Evolutionary conservation across 1,139 yeast species (phyloP).

Genomic region (Yamadazyma jaroonii): DNA sequence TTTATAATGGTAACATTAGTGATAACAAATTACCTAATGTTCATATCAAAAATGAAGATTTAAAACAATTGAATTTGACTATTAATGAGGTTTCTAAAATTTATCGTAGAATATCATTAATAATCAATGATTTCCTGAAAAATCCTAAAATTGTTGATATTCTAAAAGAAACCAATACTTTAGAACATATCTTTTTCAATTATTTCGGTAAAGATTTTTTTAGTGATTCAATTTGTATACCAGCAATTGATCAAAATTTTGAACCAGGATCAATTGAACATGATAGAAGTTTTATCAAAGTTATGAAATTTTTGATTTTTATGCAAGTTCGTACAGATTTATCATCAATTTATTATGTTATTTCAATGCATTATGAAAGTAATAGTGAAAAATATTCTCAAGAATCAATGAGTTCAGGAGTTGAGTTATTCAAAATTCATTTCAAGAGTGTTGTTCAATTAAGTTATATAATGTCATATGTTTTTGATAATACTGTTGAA

Average conservation of each 20-base stretch:
- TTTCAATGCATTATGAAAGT: constrained; percentile 42
- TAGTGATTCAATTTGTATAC: constrained; percentile 37
- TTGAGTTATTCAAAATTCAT: constrained; percentile 44
- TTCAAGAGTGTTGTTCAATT: constrained; percentile 43
- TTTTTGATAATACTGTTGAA: constrained; percentile 42
- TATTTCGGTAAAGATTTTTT: constrained; percentile 46
- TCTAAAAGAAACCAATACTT: constrained; percentile 34
- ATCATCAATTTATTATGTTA: constrained; percentile 43
- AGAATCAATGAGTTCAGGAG: constrained; percentile 39
- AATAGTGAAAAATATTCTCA: constrained; percentile 27
- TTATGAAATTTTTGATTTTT: constrained; percentile 33
- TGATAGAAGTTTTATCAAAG: constrained; percentile 27
- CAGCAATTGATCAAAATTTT: constrained; percentile 20
- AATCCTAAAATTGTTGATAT: constrained; percentile 39
- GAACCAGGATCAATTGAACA: constrained; percentile 19
- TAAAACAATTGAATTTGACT: constrained; percentile 15
- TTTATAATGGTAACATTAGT: constrained; percentile 25
- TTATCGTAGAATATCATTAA: constrained; percentile 30
- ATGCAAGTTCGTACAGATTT: constrained; percentile 41
- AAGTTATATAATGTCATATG: constrained; percentile 46
- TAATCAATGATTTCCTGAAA: constrained; percentile 27
- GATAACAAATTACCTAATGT: constrained; percentile 32
- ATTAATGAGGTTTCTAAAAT: constrained; percentile 21
- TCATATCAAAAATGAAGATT: constrained; percentile 18
- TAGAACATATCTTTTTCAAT: constrained; percentile 37